A percentile compares a stretch with the other conserved stretches of the same genome.
Evolutionary conservation across 2,329 filamentous ascomycete genomes (phyloP).

Genomic region (Penicillium fuscoglaucum): DNA sequence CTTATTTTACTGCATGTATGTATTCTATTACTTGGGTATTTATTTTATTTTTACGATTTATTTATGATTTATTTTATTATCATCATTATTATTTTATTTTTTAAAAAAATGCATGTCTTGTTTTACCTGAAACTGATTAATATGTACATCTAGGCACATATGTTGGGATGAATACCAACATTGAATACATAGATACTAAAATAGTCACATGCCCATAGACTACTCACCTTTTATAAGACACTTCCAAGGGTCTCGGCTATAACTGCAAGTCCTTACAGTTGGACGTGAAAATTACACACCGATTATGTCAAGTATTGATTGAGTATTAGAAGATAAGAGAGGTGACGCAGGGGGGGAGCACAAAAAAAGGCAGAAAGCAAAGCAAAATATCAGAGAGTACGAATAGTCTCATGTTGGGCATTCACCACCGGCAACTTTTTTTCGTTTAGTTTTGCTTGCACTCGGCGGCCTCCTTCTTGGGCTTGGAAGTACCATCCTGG

Average conservation of each 20-base stretch:
- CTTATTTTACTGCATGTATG: neutral
- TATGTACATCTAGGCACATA: neutral
- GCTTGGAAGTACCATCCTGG: constrained; percentile 85
- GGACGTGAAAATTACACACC: constrained; percentile 19
- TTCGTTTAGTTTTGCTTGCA: constrained; percentile 86
- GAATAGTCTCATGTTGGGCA: constrained; percentile 39
- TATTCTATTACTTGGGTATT: neutral
- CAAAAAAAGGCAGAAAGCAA: constrained; percentile 22
- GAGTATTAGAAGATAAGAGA: constrained; percentile 28
- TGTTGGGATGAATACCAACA: neutral
- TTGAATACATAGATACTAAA: no score
- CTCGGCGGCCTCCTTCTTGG: constrained; percentile 90
- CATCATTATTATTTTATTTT: no score
- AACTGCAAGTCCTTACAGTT: neutral
- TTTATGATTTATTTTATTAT: no score
- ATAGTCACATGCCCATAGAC: neutral
- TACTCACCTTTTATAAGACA: neutral
- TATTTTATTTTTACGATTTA: no score
- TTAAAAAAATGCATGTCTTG: neutral
- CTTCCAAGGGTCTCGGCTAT: neutral
- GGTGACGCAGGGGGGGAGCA: constrained; percentile 7
- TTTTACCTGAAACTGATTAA: neutral
- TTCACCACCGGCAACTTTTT: constrained; percentile 20
- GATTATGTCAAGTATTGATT: constrained; percentile 30
- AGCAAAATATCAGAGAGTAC: constrained; percentile 32